A percentile compares a stretch with the other conserved stretches of the same genome.
Conservation (phyloP, 2,329 filamentous ascomycete genomes). For the Helotiales sp. region DNA sequence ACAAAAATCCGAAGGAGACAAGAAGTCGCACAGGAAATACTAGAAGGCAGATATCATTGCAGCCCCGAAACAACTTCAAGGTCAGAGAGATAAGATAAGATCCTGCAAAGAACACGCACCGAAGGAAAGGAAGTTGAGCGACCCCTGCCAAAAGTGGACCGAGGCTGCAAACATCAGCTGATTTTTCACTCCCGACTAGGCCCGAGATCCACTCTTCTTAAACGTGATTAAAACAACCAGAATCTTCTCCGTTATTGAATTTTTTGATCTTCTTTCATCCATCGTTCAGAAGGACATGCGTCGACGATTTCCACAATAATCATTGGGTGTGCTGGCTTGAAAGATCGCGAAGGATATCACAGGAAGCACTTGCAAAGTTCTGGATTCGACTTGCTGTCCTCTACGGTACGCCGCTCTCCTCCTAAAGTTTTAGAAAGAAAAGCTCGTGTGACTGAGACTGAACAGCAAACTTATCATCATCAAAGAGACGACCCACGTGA, state of each 20-base stretch:
- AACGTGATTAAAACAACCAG: neutral
- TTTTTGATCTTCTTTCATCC: neutral
- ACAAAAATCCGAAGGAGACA: neutral
- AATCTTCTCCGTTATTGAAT: neutral
- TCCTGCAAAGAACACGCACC: neutral
- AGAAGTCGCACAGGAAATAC: neutral
- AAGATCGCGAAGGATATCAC: neutral
- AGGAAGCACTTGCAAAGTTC: neutral
- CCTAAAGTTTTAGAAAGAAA: neutral
- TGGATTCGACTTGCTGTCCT: neutral
- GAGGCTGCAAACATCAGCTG: slow-evolving; percentile 22
- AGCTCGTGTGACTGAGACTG: neutral
- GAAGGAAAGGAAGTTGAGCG: neutral
- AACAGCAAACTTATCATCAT: neutral
- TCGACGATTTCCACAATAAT: neutral
- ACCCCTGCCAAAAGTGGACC: neutral
- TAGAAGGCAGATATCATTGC: neutral
- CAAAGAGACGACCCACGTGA: neutral
- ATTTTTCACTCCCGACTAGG: slow-evolving; percentile 15
- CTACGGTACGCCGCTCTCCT: neutral
- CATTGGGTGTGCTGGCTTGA: neutral
- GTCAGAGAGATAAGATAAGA: slow-evolving; percentile 4
- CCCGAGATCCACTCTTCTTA: slow-evolving; percentile 16
- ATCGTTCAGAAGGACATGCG: neutral
- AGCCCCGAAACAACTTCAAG: neutral